Base-by-base conservation (phyloP, 2,329 filamentous ascomycete species). In the Arthroderma sp. region DNA sequence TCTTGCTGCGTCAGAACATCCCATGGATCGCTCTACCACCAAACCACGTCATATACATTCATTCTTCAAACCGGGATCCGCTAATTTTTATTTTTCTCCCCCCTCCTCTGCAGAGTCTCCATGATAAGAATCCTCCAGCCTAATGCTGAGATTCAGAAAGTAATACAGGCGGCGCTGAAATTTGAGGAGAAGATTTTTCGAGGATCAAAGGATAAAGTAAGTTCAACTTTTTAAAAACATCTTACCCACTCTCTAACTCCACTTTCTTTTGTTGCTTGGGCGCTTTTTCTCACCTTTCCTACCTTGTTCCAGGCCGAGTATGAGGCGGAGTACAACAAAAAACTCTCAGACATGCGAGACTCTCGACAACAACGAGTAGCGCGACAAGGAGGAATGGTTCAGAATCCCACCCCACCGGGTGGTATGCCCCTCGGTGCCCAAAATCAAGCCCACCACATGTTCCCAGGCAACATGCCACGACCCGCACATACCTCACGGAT, bases 131-230 rank as follows among this genome's bases (percentile, higher is more conserved):
- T 71, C 28, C 65, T 70, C 36, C 59, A 68, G 47, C 65, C 66
- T 28, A 61, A 60, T 29, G 59, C 67, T 42, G 58, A 65, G 38
- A 45, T 66, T 5, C 52, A 58, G 32, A 56, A 56, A 38, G 62
- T 64, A 11, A 58, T 68, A 34, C 56, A 64, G 29, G 62, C 63
- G 33, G 68, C 68, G 10, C 50, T 69, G 38, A 58, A 52, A 40
- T 70, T 70, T 46, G 68, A 71, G 51, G 59, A 64, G 38, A 67
- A 66, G 46, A 60, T 66, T 8, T 70, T 70, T 44, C 57, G 58
- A 40, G 62, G 68, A 48, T 62, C 58, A 47, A 62, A 54, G 11
- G 59, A 63, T 51, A 59, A 56, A 51, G 60, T 62, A 47, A 8
- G 47, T 46, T 51, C 10, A 11, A 30, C 5, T 29, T 28, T 42